Evolutionary conservation across 2,329 filamentous ascomycete species (phyloP), one percentile per base, ranked within the genome.

Genomic region (Fusarium illudens): DNA sequence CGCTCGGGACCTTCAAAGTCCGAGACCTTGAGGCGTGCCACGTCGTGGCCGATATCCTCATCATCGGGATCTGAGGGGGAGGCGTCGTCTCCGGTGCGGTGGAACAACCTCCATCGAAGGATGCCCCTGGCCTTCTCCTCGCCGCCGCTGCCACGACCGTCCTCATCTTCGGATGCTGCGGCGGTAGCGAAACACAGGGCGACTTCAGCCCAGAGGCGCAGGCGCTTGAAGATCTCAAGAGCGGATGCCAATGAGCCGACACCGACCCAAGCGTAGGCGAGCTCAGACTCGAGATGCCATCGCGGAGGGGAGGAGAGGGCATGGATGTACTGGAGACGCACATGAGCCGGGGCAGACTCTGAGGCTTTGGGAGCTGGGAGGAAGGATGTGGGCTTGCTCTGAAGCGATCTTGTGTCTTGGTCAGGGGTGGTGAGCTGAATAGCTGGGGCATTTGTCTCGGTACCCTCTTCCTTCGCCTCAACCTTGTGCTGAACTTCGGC

Each of bases 191-290:
- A 90, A 77, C 96, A 99, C 2, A 99, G 84, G 0, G 96, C 95
- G 5, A 94, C 93, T 79, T 99, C 96, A 2, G 96, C 92, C 94
- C 96, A 98, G 78, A 98, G 90, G 59, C 94, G 90, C 17, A 99
- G 82, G 4, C 96, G 87, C 80, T 97, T 94, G 80, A 98, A 99
- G 64, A 99, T 98, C 64, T 97, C 96, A 2, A 99, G 86, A 0
- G 96, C 96, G 1, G 94, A 97, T 4, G 93, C 86, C 2, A 99
- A 82, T 37, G 94, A 96, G 10, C 96, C 96, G 3, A 97, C 87
- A 49, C 89, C 87, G 0, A 94, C 92, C 96, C 96, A 99, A n/a
- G 94, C 89, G 64, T 93, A 90, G 2, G 96, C 96, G 13, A 99
- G 85, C 76, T 99, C 96, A 0, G 94, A 91, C 76, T 99, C 96